These are phyloP conservation scores for Hippophae gyantsensis DNA, from an alignment of 306 rosid species.

Conservation along the genomic window DNA sequence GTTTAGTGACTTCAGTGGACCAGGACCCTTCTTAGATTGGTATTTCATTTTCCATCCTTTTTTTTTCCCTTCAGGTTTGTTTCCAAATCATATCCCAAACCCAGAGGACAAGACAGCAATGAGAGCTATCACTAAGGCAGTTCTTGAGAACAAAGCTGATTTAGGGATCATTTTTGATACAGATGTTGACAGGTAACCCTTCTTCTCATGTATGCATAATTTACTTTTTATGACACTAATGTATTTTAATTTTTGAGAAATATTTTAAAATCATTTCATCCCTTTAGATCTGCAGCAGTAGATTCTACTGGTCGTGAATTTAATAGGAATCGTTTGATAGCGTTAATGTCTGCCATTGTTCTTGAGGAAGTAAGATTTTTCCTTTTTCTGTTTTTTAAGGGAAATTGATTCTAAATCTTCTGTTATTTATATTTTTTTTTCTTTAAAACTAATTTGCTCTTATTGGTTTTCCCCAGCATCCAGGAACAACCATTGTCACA, in stretches of 20 bases:
- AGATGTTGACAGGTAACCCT: constrained; percentile 73
- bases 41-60: constrained; percentile 2
- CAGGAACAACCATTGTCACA: constrained; percentile 88
- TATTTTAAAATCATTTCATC: constrained; percentile 15
- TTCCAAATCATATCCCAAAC: constrained; percentile 93
- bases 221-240: not conserved
- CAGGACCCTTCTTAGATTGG: not conserved
- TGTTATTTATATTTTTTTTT: constrained; percentile 1
- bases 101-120: constrained; percentile 98
- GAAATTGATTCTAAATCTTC: not conserved
- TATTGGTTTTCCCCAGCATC: constrained; percentile 46
- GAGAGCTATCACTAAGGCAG: constrained; percentile 90
- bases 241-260: not conserved
- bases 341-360: constrained; percentile 91
- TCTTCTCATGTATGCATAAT: constrained; percentile 7
- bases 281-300: constrained; percentile 92
- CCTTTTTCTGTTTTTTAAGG: constrained; percentile 12
- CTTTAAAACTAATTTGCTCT: not conserved
- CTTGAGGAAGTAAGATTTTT: constrained; percentile 67
- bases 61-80: constrained; percentile 54
- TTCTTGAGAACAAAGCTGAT: constrained; percentile 83
- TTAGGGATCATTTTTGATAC: constrained; percentile 97
- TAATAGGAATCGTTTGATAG: constrained; percentile 84
- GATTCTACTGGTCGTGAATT: constrained; percentile 78
- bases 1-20: too few species aligned